Evolutionary conservation across 1,284 basidiomycete genomes (phyloP).

Genomic region (Ceratobasidium sp.): DNA sequence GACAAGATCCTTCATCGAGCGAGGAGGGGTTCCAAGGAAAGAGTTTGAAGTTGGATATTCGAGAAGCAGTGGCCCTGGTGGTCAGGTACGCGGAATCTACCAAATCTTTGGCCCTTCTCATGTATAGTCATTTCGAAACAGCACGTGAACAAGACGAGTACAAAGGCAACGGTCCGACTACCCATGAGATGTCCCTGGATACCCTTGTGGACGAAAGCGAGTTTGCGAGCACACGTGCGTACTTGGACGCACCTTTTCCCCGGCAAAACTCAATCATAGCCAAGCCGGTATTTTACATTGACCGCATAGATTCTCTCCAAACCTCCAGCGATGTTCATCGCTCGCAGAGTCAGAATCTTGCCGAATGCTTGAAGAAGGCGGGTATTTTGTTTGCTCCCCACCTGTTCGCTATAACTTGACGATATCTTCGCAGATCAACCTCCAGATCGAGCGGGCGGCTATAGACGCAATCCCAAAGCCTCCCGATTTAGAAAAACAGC

Average conservation of each 20-base stretch:
- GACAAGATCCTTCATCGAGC: constrained; percentile 3
- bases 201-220: constrained; percentile 18
- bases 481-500: constrained; percentile 15
- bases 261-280: too few relatives aligned
- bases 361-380: constrained; percentile 36
- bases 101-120: not conserved
- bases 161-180: constrained; percentile 27
- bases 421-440: constrained; percentile 13
- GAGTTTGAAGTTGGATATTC: constrained; percentile 38
- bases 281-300: constrained; percentile 28
- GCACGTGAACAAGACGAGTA: constrained; percentile 39
- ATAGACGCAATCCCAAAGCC: constrained; percentile 25
- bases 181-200: constrained; percentile 28
- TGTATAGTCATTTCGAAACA: not conserved
- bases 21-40: constrained; percentile 23
- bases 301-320: constrained; percentile 23
- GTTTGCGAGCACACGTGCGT: constrained; percentile 17
- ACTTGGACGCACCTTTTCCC: too few relatives aligned
- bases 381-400: not conserved
- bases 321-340: constrained; percentile 32
- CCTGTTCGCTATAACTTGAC: not conserved
- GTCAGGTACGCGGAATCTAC: constrained; percentile 13
- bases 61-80: constrained; percentile 34
- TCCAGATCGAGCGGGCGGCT: constrained; percentile 20
- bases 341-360: constrained; percentile 33